These are phyloP conservation scores for Cryptosporidium muris DNA, from an alignment of 169 alveolate genomes.

Conservation along the genomic window DNA sequence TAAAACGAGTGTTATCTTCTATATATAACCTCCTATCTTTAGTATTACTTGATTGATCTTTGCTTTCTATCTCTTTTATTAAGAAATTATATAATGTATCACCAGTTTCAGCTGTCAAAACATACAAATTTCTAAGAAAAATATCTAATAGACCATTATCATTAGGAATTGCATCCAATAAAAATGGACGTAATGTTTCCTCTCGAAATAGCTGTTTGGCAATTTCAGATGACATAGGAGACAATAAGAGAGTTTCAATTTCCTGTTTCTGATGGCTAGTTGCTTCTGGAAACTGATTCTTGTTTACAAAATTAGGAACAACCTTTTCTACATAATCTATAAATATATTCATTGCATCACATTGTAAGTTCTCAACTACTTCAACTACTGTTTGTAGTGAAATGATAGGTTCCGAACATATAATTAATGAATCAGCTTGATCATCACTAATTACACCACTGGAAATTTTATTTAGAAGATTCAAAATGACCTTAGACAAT, in stretches of 20 bases:
- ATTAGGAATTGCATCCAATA: slow-evolving; percentile 46
- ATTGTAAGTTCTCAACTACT: slow-evolving; percentile 8
- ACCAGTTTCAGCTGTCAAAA: slow-evolving; percentile 51
- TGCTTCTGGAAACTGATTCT: slow-evolving; percentile 37
- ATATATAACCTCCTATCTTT: slow-evolving; percentile 9
- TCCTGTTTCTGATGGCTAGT: slow-evolving; percentile 31
- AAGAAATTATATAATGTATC: slow-evolving; percentile 11
- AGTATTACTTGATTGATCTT: neutral
- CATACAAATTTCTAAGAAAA: slow-evolving; percentile 28
- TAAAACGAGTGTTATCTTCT: slow-evolving; percentile 36
- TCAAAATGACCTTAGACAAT: slow-evolving; percentile 20
- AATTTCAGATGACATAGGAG: slow-evolving; percentile 24
- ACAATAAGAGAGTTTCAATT: slow-evolving; percentile 17
- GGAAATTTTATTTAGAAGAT: slow-evolving; percentile 10
- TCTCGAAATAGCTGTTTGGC: slow-evolving; percentile 16
- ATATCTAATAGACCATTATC: slow-evolving; percentile 22
- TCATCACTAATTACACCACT: slow-evolving; percentile 13
- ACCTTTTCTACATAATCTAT: slow-evolving; percentile 36
- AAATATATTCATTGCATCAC: slow-evolving; percentile 12
- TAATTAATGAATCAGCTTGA: slow-evolving; percentile 10
- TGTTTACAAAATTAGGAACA: slow-evolving; percentile 56
- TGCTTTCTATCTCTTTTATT: slow-evolving; percentile 16
- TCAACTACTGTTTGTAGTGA: slow-evolving; percentile 31
- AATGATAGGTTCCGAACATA: neutral
- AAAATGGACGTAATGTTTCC: slow-evolving; percentile 11